Evolutionary conservation across 23 red algal species (phyloP), one percentile per base, ranked within the genome.

Genomic region (Gracilaria caudata): DNA sequence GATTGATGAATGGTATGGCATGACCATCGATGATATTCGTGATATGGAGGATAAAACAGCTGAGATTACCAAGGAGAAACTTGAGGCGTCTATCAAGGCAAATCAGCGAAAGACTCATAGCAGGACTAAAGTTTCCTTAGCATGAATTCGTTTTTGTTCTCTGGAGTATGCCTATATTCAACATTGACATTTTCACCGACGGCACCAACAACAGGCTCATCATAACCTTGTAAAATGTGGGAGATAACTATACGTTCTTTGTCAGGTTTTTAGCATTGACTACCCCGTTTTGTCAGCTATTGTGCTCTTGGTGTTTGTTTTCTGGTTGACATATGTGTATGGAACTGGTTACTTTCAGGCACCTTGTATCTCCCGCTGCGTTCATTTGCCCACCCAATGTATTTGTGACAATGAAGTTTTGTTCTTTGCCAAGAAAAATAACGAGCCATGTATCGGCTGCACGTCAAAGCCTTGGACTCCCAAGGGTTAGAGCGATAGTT

Each of bases 1-100:
- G 94, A 83, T 97, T 36, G 94, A 97, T 71, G 94, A 92, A 64
- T 97, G 94, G 94, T 86, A 73, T 41, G 88, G 88, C 3, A 76
- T 97, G 70, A 75, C 74, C 17, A 90, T 97, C 66, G 94, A 81
- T 23, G 89, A 97, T 51, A 92, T 97, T 72, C 87, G 94, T 68
- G 78, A 49, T 7, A 93, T 97, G 89, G 94, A 97, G 51, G 94
- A 92, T 19, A 89, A 93, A 72, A 97, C 94, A 10, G 83, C 83
- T 32, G 32, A 61, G 16, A 87, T 87, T 30, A 87, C 83, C 32
- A 87, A 87, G 41, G 23, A 51, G 34, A 87, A 77, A 51, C 63
- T 87, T 55, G 66, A 87, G 32, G 45, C 73, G 4, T 87, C 83
- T n/a, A 4, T 77, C 16, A 87, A 77, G 83, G 8, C 25, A 7